These are phyloP conservation scores for Cystobasidiaceae sp. DNA, from an alignment of 1,284 basidiomycete genomes.

Conservation along the genomic window DNA sequence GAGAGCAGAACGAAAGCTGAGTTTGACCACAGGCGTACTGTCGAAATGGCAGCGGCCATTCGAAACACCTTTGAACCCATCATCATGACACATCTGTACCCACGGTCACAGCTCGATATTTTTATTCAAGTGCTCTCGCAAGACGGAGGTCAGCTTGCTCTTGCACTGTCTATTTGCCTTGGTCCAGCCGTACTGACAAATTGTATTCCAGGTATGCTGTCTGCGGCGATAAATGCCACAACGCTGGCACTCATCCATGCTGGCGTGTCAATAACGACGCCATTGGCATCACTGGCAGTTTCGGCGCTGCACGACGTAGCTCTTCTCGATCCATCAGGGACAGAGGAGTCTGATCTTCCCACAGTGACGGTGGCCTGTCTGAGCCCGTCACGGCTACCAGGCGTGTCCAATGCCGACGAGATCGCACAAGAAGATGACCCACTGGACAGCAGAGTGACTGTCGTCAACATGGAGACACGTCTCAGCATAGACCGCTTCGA, in stretches of 20 bases:
- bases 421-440: slow-evolving; percentile 6
- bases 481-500: slow-evolving; percentile 87
- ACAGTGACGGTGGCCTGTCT: slow-evolving; percentile 80
- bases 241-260: slow-evolving; percentile 85
- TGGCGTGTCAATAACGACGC: slow-evolving; percentile 84
- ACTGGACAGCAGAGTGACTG: slow-evolving; percentile 61
- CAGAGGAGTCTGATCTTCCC: slow-evolving; percentile 85
- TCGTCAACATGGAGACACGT: slow-evolving; percentile 90
- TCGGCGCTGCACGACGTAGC: slow-evolving; percentile 54
- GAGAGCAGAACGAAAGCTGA: too few species aligned
- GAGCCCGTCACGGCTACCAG: slow-evolving; percentile 50
- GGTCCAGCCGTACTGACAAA: neutral
- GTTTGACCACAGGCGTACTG: slow-evolving; percentile 84
- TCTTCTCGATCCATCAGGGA: slow-evolving; percentile 67
- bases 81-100: slow-evolving; percentile 82
- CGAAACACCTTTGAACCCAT: slow-evolving; percentile 94
- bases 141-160: slow-evolving; percentile 63
- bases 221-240: slow-evolving; percentile 88
- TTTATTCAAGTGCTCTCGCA: slow-evolving; percentile 87
- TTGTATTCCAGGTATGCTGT: slow-evolving; percentile 61
- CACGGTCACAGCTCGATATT: slow-evolving; percentile 88
- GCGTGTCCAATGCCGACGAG: neutral
- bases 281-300: slow-evolving; percentile 77
- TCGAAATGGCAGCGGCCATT: slow-evolving; percentile 80
- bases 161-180: neutral